phyloP scores from a whole-genome alignment of 73 alveolate genomes.

The Breviolum minutum region DNA sequence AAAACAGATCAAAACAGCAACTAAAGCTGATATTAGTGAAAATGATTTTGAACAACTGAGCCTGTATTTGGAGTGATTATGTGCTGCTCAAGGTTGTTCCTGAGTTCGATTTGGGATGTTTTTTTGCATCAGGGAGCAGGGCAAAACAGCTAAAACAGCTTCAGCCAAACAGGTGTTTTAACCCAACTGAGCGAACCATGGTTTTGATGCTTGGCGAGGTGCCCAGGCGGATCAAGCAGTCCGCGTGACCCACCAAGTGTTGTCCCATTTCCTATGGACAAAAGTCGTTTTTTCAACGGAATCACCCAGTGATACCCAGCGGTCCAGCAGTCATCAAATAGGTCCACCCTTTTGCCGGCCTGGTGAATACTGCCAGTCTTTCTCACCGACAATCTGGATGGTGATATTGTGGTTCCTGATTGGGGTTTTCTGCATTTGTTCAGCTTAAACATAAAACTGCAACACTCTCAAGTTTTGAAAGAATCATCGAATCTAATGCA shows the following conservation, averaged over 20 bases:
- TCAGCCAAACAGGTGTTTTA: no score
- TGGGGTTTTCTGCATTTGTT: not conserved
- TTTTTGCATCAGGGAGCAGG: not conserved
- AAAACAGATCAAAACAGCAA: no score
- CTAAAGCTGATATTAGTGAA: no score
- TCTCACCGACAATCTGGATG: slow-evolving; percentile 77
- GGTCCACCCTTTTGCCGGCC: not conserved
- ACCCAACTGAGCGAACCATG: no score
- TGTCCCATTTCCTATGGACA: slow-evolving; percentile 54
- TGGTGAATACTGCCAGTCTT: slow-evolving; percentile 61
- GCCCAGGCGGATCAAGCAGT: slow-evolving; percentile 44
- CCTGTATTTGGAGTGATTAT: slow-evolving; percentile 52
- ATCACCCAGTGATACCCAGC: no score
- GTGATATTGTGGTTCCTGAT: slow-evolving; percentile 72
- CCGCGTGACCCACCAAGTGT: slow-evolving; percentile 67
- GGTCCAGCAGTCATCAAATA: not conserved
- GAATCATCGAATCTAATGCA: not conserved
- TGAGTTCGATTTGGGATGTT: not conserved
- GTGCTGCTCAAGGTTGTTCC: slow-evolving; percentile 73
- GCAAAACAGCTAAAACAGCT: not conserved
- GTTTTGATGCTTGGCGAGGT: not conserved
- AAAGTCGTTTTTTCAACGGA: no score
- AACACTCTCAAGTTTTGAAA: not conserved
- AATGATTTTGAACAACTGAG: no score
- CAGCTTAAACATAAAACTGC: no score